A percentile compares a stretch with the other conserved stretches of the same genome.
Conservation (phyloP, 2,329 filamentous ascomycete genomes). For the Alternaria hordeiaustralica region DNA sequence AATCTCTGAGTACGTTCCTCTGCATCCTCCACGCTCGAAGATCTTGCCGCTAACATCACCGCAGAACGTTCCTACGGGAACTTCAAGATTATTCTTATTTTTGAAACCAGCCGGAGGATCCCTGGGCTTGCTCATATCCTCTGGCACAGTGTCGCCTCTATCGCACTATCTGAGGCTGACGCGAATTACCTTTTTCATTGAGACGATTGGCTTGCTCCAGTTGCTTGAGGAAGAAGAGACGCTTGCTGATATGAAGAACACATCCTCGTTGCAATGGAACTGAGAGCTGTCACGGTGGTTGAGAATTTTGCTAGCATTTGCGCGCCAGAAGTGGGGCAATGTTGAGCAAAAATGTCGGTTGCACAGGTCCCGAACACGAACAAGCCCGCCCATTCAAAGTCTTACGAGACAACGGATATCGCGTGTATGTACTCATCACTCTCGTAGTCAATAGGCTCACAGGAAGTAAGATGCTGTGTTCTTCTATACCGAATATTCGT, state of each 20-base stretch:
- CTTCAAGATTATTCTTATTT: conserved; percentile 14
- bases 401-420: background rate
- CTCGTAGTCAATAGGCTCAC: rapidly evolving
- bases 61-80: background rate
- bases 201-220: conserved; percentile 1
- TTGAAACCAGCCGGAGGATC: background rate
- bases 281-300: background rate
- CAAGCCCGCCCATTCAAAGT: background rate
- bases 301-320: background rate
- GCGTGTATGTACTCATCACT: background rate
- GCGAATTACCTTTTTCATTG: conserved; percentile 4
- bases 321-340: background rate
- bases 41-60: background rate
- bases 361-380: background rate
- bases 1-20: conserved; percentile 62
- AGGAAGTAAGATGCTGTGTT: background rate
- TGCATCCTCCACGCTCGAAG: conserved; percentile 43
- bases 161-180: background rate
- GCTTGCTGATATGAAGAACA: background rate
- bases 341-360: background rate
- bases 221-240: conserved; percentile 33
- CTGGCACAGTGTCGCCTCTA: conserved; percentile 1
- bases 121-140: conserved; percentile 2
- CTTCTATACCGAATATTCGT: background rate
- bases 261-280: background rate